phyloP scores from a whole-genome alignment of 2,329 filamentous ascomycete genomes.

The Neonectria faginata region DNA sequence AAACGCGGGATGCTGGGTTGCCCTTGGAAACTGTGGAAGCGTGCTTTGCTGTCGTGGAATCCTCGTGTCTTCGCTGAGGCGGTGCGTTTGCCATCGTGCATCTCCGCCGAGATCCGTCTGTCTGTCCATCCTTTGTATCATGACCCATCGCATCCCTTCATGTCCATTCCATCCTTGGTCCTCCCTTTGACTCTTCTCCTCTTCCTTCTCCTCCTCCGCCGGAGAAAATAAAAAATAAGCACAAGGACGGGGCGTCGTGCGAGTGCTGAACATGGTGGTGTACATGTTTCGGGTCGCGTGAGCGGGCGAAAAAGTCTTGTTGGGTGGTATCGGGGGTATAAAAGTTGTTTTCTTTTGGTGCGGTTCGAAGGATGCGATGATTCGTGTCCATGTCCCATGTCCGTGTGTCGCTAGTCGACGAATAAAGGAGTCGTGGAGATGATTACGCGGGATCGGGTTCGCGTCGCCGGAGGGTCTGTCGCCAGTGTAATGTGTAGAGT shows the following conservation, averaged over 20 bases:
- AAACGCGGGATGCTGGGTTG: conserved; percentile 31
- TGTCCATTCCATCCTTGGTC: conserved; percentile 20
- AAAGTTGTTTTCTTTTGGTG: conserved; percentile 27
- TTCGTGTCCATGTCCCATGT: conserved; percentile 1
- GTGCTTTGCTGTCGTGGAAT: conserved; percentile 20
- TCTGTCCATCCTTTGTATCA: conserved; percentile 10
- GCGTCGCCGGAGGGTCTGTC: conserved; percentile 50
- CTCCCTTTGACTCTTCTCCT: conserved; percentile 10
- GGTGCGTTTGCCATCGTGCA: conserved; percentile 10
- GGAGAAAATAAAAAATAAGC: conserved; percentile 18
- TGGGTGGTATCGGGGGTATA: conserved; percentile 40
- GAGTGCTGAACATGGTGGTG: conserved; percentile 35
- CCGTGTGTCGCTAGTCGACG: conserved; percentile 6
- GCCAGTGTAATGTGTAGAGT: conserved; percentile 44
- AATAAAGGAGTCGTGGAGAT: conserved; percentile 6
- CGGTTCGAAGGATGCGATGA: conserved; percentile 14
- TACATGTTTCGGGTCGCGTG: conserved; percentile 48
- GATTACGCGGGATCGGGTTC: conserved; percentile 16
- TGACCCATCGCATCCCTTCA: conserved; percentile 20
- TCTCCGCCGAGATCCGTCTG: conserved; percentile 3
- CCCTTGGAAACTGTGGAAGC: conserved; percentile 29
- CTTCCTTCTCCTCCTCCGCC: background rate
- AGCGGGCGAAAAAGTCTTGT: conserved; percentile 49
- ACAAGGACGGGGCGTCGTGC: conserved; percentile 21
- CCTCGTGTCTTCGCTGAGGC: conserved; percentile 22